phyloP scores from a whole-genome alignment of 2,329 filamentous ascomycete genomes.

The Sphaerostilbella broomeana region DNA sequence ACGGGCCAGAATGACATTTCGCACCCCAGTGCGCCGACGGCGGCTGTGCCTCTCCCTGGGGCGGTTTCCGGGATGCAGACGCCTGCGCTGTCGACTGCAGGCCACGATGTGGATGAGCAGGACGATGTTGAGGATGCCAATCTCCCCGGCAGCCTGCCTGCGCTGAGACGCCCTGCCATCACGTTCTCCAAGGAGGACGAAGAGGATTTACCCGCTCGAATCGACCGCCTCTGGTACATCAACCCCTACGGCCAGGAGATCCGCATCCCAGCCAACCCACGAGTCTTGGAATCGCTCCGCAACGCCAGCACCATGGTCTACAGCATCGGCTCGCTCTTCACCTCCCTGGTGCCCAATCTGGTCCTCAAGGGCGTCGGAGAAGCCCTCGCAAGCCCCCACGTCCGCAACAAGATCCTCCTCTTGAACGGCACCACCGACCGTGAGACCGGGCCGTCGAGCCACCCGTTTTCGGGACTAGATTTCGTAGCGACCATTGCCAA shows the following conservation, averaged over 20 bases:
- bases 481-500: constrained; percentile 75
- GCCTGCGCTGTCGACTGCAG: constrained; percentile 24
- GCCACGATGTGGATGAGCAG: constrained; percentile 46
- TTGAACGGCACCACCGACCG: constrained; percentile 79
- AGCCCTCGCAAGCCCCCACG: constrained; percentile 37
- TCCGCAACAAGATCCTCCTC: constrained; percentile 70
- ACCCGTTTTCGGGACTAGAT: constrained; percentile 66
- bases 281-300: constrained; percentile 63
- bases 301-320: constrained; percentile 69
- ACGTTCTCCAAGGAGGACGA: constrained; percentile 70
- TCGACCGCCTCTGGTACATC: constrained; percentile 89
- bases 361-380: constrained; percentile 68
- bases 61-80: constrained; percentile 21
- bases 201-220: constrained; percentile 69
- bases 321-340: constrained; percentile 91
- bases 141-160: constrained; percentile 72
- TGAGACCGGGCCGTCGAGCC: constrained; percentile 66
- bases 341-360: constrained; percentile 76
- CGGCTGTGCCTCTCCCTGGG: constrained; percentile 25
- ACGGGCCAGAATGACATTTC: constrained; percentile 90
- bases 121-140: constrained; percentile 74
- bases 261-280: constrained; percentile 72
- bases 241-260: constrained; percentile 99
- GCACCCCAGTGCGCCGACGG: constrained; percentile 65
- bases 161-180: constrained; percentile 73